Percentiles rank a stretch among this genome's conserved stretches.
Evolutionary conservation across 2,329 filamentous ascomycete species (phyloP).

Genomic region (Bipolaris zeicola): DNA sequence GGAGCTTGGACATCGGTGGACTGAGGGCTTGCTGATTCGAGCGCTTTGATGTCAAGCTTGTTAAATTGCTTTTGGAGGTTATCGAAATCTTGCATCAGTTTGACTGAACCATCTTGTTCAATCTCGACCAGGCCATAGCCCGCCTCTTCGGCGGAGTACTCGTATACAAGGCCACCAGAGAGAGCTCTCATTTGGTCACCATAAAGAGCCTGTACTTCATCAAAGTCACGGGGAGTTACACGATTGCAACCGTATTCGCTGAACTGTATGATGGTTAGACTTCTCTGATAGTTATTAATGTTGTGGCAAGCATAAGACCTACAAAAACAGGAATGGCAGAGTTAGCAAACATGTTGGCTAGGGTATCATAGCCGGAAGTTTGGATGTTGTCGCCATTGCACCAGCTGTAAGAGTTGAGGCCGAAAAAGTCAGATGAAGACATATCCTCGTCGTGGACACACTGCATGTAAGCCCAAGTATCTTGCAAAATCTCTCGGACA

Average conservation of each 20-base stretch:
- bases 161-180: slow-evolving; percentile 80
- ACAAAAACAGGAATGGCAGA: slow-evolving; percentile 73
- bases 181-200: slow-evolving; percentile 72
- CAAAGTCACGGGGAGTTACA: slow-evolving; percentile 69
- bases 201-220: slow-evolving; percentile 76
- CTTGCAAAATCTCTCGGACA: slow-evolving; percentile 73
- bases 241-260: slow-evolving; percentile 81
- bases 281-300: too few relatives aligned
- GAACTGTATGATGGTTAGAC: slow-evolving; percentile 52
- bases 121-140: slow-evolving; percentile 58
- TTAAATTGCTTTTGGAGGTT: slow-evolving; percentile 76
- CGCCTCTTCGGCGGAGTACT: slow-evolving; percentile 75
- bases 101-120: slow-evolving; percentile 51
- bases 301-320: slow-evolving; percentile 4
- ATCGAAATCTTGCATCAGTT: slow-evolving; percentile 58
- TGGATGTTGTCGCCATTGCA: slow-evolving; percentile 71
- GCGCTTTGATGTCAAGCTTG: slow-evolving; percentile 71
- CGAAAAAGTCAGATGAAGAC: slow-evolving; percentile 75
- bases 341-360: slow-evolving; percentile 68
- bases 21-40: slow-evolving; percentile 67
- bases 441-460: slow-evolving; percentile 63
- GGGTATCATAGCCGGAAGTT: slow-evolving; percentile 63
- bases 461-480: slow-evolving; percentile 77
- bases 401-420: slow-evolving; percentile 76
- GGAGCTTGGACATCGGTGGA: slow-evolving; percentile 63